These are phyloP conservation scores for Leccinum angustisporum DNA, from an alignment of 1,284 basidiomycete species.

Conservation along the genomic window DNA sequence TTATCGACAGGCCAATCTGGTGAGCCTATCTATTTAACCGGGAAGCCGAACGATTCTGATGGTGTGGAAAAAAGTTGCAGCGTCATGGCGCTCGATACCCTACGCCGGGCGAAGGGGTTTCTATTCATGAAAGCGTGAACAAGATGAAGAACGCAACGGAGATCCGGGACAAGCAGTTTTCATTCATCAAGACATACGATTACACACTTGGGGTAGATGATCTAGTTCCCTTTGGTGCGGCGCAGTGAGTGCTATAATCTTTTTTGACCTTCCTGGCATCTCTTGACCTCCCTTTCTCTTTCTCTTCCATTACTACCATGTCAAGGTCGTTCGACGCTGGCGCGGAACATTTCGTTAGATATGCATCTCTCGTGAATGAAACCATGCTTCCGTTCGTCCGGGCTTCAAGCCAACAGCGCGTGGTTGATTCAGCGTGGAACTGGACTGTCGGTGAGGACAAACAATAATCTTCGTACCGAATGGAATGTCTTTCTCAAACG, in stretches of 20 bases:
- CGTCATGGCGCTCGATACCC: neutral
- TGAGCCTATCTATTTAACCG: neutral
- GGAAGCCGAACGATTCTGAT: neutral
- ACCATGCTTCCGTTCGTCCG: slow-evolving; percentile 63
- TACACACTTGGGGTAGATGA: neutral
- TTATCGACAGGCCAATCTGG: neutral
- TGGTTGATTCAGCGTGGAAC: slow-evolving; percentile 65
- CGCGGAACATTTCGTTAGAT: slow-evolving; percentile 48
- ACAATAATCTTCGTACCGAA: neutral
- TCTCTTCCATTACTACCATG: neutral
- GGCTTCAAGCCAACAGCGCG: slow-evolving; percentile 56
- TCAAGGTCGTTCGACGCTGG: slow-evolving; percentile 53
- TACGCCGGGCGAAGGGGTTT: neutral
- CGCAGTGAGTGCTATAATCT: neutral
- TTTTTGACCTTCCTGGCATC: neutral
- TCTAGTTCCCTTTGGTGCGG: neutral
- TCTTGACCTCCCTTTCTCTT: neutral
- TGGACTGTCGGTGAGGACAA: slow-evolving; percentile 60
- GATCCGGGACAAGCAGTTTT: neutral
- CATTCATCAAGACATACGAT: neutral
- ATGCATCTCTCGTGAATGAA: slow-evolving; percentile 44
- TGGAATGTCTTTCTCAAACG: neutral
- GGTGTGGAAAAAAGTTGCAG: neutral
- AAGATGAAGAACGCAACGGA: neutral
- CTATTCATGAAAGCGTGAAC: neutral